Base-by-base conservation (phyloP, 2,329 filamentous ascomycete genomes). In the Xylariaceae sp. region DNA sequence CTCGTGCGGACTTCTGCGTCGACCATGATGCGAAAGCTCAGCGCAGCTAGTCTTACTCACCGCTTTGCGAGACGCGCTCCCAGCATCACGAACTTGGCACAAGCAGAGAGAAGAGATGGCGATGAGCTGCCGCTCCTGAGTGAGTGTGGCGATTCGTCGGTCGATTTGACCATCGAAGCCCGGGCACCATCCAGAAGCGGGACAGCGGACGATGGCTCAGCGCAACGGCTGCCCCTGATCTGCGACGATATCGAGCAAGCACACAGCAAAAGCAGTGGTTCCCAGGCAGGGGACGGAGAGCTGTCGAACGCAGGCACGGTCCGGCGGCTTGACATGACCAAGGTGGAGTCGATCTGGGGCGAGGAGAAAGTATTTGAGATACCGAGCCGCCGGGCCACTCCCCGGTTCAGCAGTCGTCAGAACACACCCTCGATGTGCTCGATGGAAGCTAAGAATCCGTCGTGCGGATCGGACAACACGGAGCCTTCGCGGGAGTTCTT, bases 11-110 rank as follows among this genome's bases (percentile, higher is more conserved):
- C 77, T 28, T 88, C 84, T n/a, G 85, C 88, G 9, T 88, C 86
- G 24, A 85, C 85, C 1, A 78, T 95, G 56, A 94, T 95, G 67
- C 77, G 88, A 36, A 94, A 89, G 59, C 73, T 96, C 47, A 94
- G 86, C 61, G 82, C 87, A 54, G 82, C 83, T 34, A 88, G 82
- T 59, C 83, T 92, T 48, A 75, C 85, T 11, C 83, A 76, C 50
- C 83, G 83, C 33, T 89, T 94, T 56, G 76, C 78, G 26, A 85
- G 82, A 51, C 78, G 83, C 41, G 84, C 85, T 1, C 71, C 69
- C 27, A 85, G 81, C 48, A 52, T 71, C 31, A 63, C 65, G 12
- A 65, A 59, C 38, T 48, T 66, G 23, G 44, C 50, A 38, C 54
- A 50, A 35, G 45, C 50, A 19, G 59, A 58, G 24, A 59, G 61